Percentiles rank a stretch among this genome's conserved stretches.
phyloP scores from a whole-genome alignment of 768 basidiomycete species.

The Hortiboletus campestris region DNA sequence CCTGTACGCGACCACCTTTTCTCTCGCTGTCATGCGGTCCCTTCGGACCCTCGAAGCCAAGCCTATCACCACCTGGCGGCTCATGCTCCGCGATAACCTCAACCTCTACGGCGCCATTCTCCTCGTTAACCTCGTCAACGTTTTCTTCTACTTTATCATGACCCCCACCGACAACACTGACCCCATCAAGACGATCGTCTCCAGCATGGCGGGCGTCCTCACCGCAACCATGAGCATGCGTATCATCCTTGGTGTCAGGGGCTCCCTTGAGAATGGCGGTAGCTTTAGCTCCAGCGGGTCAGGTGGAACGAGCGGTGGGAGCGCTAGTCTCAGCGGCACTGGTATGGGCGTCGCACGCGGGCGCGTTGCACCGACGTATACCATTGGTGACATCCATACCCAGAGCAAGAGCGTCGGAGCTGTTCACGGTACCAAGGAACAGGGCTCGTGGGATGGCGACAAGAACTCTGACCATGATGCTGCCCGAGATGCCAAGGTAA shows the following conservation, averaged over 20 bases:
- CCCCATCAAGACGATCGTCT: slow-evolving; percentile 79
- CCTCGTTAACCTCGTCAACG: slow-evolving; percentile 78
- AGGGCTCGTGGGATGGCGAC: slow-evolving; percentile 36
- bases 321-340: slow-evolving; percentile 36
- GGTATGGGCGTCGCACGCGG: slow-evolving; percentile 27
- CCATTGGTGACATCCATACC: slow-evolving; percentile 49
- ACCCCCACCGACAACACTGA: slow-evolving; percentile 59
- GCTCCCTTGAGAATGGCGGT: slow-evolving; percentile 70
- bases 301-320: slow-evolving; percentile 45
- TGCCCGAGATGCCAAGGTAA: slow-evolving; percentile 37
- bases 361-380: slow-evolving; percentile 29
- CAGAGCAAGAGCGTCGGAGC: slow-evolving; percentile 52
- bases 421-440: slow-evolving; percentile 39
- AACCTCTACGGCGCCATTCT: slow-evolving; percentile 83
- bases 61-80: slow-evolving; percentile 68
- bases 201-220: slow-evolving; percentile 82
- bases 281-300: slow-evolving; percentile 59
- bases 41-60: slow-evolving; percentile 37
- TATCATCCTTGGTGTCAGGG: slow-evolving; percentile 80
- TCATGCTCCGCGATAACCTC: slow-evolving; percentile 87
- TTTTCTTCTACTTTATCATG: slow-evolving; percentile 86
- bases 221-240: slow-evolving; percentile 88
- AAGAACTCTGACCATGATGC: slow-evolving; percentile 42
- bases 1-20: slow-evolving; percentile 44
- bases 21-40: slow-evolving; percentile 25